These are phyloP conservation scores for Erythrophleum ivorense DNA, from an alignment of 331 rosid species.

Conservation along the genomic window DNA sequence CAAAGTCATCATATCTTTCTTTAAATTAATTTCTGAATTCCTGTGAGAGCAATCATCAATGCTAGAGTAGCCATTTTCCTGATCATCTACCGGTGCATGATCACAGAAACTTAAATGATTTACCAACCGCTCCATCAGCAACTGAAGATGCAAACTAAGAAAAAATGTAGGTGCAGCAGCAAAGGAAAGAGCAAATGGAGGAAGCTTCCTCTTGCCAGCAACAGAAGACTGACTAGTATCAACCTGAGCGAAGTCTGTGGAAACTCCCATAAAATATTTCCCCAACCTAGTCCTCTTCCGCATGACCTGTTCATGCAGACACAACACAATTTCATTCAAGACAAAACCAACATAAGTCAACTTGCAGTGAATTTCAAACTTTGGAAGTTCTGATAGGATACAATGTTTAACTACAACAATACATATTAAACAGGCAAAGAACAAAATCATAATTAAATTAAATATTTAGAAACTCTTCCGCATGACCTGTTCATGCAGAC, in stretches of 20 bases:
- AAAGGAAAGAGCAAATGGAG: slow-evolving; percentile 64
- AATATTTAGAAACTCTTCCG: too few species aligned
- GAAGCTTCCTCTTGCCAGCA: slow-evolving; percentile 54
- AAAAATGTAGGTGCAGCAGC: slow-evolving; percentile 75
- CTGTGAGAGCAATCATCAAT: slow-evolving; percentile 40
- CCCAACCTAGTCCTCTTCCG: slow-evolving; percentile 57
- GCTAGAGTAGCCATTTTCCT: slow-evolving; percentile 46
- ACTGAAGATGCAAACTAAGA: slow-evolving; percentile 72
- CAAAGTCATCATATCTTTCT: slow-evolving; percentile 42
- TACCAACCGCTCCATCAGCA: slow-evolving; percentile 64
- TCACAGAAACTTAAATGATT: slow-evolving; percentile 54
- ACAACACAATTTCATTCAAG: slow-evolving; percentile 40
- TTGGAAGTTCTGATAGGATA: slow-evolving; percentile 19
- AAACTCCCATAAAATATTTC: slow-evolving; percentile 51
- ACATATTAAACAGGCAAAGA: too few species aligned
- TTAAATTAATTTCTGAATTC: slow-evolving; percentile 34
- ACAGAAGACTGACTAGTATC: slow-evolving; percentile 42
- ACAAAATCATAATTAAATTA: too few species aligned
- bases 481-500: too few species aligned
- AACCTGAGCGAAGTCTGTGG: slow-evolving; percentile 48
- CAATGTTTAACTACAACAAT: slow-evolving; percentile 17
- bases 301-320: slow-evolving; percentile 53
- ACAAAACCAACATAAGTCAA: slow-evolving; percentile 32
- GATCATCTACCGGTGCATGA: slow-evolving; percentile 43
- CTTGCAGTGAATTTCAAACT: slow-evolving; percentile 1